These are phyloP conservation scores for Rhododendron henanense DNA, from an alignment of 148 eudicot genomes.

Conservation along the genomic window DNA sequence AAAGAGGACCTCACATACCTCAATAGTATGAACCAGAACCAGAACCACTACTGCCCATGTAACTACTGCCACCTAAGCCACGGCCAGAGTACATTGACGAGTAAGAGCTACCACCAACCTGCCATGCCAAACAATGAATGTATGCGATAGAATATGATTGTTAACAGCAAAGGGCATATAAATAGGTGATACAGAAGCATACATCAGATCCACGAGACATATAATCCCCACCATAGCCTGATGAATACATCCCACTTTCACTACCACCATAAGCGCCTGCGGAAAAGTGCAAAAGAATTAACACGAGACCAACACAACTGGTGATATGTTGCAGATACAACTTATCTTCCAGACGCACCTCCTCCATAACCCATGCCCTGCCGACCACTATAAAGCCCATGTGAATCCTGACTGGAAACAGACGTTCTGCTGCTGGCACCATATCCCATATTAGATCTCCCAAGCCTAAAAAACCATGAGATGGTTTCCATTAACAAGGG, in stretches of 20 bases:
- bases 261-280: conserved; percentile 70
- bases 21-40: conserved; percentile 67
- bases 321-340: neutral
- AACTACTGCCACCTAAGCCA: conserved; percentile 62
- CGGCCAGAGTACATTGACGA: conserved; percentile 79
- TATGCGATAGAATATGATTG: neutral
- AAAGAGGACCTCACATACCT: conserved; percentile 27
- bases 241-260: conserved; percentile 77
- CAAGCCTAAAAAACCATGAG: conserved; percentile 42
- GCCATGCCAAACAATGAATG: conserved; percentile 13
- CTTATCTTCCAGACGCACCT: conserved; percentile 31
- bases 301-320: neutral
- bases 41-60: conserved; percentile 78
- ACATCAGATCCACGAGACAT: conserved; percentile 84
- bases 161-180: neutral
- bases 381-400: conserved; percentile 76
- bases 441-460: conserved; percentile 75
- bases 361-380: conserved; percentile 73
- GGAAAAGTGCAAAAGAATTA: neutral
- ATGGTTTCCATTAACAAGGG: neutral
- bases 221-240: conserved; percentile 74
- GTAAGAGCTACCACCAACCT: conserved; percentile 90
- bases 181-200: conserved; percentile 20
- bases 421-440: conserved; percentile 63
- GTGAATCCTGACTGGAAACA: conserved; percentile 67